Base-by-base conservation (phyloP, 129 eudicot species). In the Chrysanthemum makinoi region DNA sequence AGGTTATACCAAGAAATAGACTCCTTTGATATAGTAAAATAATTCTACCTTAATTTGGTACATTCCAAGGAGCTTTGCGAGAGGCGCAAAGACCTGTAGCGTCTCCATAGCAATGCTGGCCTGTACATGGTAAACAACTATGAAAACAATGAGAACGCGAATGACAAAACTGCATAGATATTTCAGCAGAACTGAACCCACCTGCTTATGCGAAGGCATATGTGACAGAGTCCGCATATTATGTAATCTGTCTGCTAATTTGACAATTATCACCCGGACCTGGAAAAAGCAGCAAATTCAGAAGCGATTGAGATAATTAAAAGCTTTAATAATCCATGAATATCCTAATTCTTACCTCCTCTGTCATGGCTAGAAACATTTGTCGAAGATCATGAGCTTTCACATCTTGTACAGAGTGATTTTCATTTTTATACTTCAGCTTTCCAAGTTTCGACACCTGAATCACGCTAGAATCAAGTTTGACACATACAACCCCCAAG, bases 131-230 rank as follows among this genome's bases (percentile, higher is more conserved):
- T 57, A 72, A 58, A 77, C 62, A 69, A 39, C 49, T 53, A 75
- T 54, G 68, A 75, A 74, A 68, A 65, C 30, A 51, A 70, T 63
- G 57, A 54, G 19, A 46, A 43, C 49, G 18, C 22, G 26, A 39
- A 74, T 39, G n/a, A 26, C 18, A 50, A 47, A 6, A 12, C 26
- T 62, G 5, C 2, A 12, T 19, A 62, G 65, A 14, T 47, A 7
- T 14, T 19, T 72, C 53, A 77, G 28, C 64, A 12, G 81, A 72
- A 30, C 20, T 59, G 16, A 65, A n/a, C 43, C 15, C 39, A 95
- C 99, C 99, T 95, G 99, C 83, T 95, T 95, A 66, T 90, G 97
- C 26, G 96, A 88, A 77, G 99, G 99, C 99, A 95, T 95, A 73
- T 95, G 90, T 49, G 97, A 81, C 81, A 95, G 99, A 64, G 99